phyloP scores from a whole-genome alignment of 495 filamentous ascomycete genomes.

The Daldinia caldariorum region DNA sequence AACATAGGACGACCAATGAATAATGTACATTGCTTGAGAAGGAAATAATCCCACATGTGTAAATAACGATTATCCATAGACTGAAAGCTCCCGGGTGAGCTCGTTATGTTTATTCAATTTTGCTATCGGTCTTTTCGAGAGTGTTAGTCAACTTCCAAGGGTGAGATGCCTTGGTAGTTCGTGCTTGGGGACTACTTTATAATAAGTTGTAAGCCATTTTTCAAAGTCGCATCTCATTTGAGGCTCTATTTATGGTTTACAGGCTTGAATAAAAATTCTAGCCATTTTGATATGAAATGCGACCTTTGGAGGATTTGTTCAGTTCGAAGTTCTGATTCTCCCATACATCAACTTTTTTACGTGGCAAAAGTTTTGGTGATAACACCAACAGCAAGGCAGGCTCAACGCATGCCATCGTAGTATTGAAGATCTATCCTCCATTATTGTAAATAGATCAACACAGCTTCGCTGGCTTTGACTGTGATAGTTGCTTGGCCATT shows the following conservation, averaged over 20 bases:
- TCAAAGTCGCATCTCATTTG: too few species aligned
- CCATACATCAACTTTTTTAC: too few species aligned
- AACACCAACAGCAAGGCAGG: too few species aligned
- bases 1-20: not conserved
- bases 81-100: slow-evolving; percentile 8
- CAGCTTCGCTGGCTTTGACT: slow-evolving; percentile 63
- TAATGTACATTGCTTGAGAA: slow-evolving; percentile 8
- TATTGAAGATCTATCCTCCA: not conserved
- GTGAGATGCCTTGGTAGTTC: not conserved
- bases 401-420: too few species aligned
- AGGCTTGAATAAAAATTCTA: too few species aligned
- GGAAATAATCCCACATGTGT: slow-evolving; percentile 1
- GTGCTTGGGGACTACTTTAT: too few species aligned
- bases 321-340: too few species aligned
- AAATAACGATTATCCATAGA: slow-evolving; percentile 9
- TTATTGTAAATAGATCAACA: slow-evolving; percentile 62
- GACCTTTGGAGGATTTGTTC: too few species aligned
- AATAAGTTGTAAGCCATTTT: too few species aligned
- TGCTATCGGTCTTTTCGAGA: not conserved
- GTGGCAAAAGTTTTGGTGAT: too few species aligned
- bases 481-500: slow-evolving; percentile 59
- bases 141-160: not conserved
- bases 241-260: too few species aligned
- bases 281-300: too few species aligned
- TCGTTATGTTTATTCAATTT: not conserved